Evolutionary conservation across 1,284 basidiomycete species (phyloP).

Genomic region (Ceratobasidium sp.): DNA sequence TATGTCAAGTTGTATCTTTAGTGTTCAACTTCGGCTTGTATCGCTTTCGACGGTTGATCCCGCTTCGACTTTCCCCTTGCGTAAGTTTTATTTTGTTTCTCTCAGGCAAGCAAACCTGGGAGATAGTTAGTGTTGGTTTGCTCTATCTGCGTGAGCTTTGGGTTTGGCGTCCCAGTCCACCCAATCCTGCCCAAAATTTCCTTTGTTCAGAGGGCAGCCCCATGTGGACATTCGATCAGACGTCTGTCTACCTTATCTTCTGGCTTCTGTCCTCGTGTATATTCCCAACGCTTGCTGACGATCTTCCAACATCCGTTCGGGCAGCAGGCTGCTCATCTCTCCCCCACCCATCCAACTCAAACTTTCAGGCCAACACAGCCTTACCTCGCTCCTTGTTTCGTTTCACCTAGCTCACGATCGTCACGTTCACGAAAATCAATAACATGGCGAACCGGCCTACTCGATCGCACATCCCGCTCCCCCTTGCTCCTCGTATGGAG

Average conservation of each 20-base stretch:
- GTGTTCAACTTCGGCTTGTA: neutral
- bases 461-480: too few relatives aligned
- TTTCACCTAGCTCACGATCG: neutral
- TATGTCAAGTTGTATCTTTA: neutral
- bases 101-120: too few relatives aligned
- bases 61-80: neutral
- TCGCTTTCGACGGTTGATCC: too few relatives aligned
- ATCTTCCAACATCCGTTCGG: neutral
- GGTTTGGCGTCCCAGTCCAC: neutral
- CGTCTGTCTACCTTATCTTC: conserved; percentile 4
- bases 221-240: neutral
- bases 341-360: neutral
- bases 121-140: too few relatives aligned
- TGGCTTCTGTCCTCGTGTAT: neutral
- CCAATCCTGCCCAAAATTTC: neutral
- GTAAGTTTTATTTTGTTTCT: neutral
- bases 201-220: neutral
- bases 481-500: neutral
- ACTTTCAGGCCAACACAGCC: conserved; percentile 3
- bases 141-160: neutral
- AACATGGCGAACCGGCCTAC: too few relatives aligned
- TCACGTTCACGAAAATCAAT: conserved; percentile 1
- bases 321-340: conserved; percentile 32
- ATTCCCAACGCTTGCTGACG: conserved; percentile 15
- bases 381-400: conserved; percentile 10